A percentile compares a stretch with the other conserved stretches of the same genome.
Conservation (phyloP, 164 flowering plant species). For the Cinnamomum chago region DNA sequence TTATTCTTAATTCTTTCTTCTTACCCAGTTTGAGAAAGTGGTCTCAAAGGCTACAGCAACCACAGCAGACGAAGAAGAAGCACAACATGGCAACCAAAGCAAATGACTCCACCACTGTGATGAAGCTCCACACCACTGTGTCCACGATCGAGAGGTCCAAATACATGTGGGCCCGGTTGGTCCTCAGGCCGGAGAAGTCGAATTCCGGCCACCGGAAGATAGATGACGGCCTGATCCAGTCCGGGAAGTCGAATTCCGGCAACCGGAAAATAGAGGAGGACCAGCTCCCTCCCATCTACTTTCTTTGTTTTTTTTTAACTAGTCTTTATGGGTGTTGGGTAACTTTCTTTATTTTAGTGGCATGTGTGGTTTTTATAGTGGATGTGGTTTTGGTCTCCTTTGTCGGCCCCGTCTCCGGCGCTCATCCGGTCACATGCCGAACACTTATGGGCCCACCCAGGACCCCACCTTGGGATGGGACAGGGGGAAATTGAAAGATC, state of each 20-base stretch:
- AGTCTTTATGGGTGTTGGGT: no score
- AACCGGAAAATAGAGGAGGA: conserved; percentile 7
- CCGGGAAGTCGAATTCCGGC: conserved; percentile 4
- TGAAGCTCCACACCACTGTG: conserved; percentile 45
- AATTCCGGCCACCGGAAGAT: conserved; percentile 14
- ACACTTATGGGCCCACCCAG: no score
- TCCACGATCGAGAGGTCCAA: conserved; percentile 42
- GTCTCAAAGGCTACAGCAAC: conserved; percentile 40
- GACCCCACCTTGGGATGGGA: no score
- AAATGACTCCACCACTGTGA: conserved; percentile 49
- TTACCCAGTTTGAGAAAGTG: no score
- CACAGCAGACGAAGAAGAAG: conserved; percentile 64
- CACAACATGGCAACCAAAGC: conserved; percentile 59
- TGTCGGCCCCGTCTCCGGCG: no score
- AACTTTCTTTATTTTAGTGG: no score
- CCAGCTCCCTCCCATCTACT: conserved; percentile 1
- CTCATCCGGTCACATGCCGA: no score
- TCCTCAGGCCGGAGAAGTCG: background rate
- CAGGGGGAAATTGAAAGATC: no score
- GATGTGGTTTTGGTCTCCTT: no score
- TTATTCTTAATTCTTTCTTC: no score
- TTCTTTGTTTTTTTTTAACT: background rate
- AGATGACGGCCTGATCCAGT: background rate
- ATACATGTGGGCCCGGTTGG: background rate
- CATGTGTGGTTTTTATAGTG: no score